These are phyloP conservation scores for Dictyostelium brefeldianum DNA, from an alignment of 78 protist species.

Conservation along the genomic window DNA sequence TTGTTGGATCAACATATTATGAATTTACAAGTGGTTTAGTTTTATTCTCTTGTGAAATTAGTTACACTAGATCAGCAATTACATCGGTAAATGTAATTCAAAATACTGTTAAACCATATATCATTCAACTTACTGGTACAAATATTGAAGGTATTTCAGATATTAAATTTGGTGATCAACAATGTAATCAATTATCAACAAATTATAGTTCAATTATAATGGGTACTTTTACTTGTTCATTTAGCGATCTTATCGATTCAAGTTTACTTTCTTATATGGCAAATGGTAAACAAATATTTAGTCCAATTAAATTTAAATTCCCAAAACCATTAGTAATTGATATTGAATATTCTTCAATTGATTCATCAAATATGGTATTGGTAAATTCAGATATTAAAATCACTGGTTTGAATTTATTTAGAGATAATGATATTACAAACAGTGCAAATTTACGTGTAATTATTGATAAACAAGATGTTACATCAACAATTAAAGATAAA, in stretches of 20 bases:
- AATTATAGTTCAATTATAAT: not conserved
- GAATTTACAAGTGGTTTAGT: not conserved
- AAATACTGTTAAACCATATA: not conserved
- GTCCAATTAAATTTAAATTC: not conserved
- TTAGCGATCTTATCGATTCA: not conserved
- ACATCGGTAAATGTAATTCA: not conserved
- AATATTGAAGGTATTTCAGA: too few species aligned
- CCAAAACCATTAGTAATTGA: not conserved
- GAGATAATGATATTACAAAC: not conserved
- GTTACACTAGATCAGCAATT: too few species aligned
- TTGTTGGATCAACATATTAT: not conserved
- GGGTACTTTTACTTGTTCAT: too few species aligned
- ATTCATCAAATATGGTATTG: not conserved
- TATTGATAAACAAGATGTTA: not conserved
- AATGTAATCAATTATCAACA: not conserved
- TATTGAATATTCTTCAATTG: not conserved
- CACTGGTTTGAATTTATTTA: not conserved
- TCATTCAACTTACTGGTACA: too few species aligned
- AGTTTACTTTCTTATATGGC: not conserved
- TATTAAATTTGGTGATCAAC: not conserved
- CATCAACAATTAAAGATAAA: not conserved
- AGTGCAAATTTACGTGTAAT: not conserved
- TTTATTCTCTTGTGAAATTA: not conserved
- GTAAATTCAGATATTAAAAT: constrained; percentile 3
- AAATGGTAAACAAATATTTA: too few species aligned